Base-by-base conservation (phyloP, 2,329 filamentous ascomycete species). In the Penicillium janthinellum region DNA sequence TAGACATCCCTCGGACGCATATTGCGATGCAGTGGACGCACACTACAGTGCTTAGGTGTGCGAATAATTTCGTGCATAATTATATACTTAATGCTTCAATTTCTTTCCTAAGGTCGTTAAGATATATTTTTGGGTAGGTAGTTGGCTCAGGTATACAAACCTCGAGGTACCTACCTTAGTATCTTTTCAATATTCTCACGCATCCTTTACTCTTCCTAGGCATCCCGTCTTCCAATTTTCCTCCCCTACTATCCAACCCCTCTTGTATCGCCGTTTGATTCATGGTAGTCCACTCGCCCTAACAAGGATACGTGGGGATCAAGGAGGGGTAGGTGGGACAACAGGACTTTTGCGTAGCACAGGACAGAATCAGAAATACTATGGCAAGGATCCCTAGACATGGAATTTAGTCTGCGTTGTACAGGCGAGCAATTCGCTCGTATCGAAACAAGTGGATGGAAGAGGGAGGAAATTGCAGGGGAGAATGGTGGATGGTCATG, bases 341-440 rank as follows among this genome's bases (percentile, higher is more conserved):
- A 39, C 37, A 54, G 48, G 52, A 51, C 41, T 58, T 56, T 56
- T 31, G 47, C 53, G 60, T 59, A 39, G 57, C 45, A 55, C 50
- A 53, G 38, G 57, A 47, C n/a, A 17, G 22, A 31, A 54, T 28
- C 22, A 31, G 51, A 52, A 49, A 6, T 6, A 35, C 28, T 35
- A 31, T 48, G 37, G 15, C 55, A 52, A 50, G 58, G 41, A 44
- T 47, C 28, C 20, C 62, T 57, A 39, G 62, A 54, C 56, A 57
- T 34, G 22, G 31, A 54, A 31, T 41, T 41, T 20, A 10, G 35
- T 34, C 31, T 57, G 54, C 42, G 60, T 60, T 59, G 61, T 55
- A 58, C 60, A 58, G 57, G 31, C 42, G 50, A 39, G 45, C 60
- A 57, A 58, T 58, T 63, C 49, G 55, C 57, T 25, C 34, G 20